Evolutionary conservation across 2,329 filamentous ascomycete species (phyloP).

Genomic region (Ceratocystis papillata): DNA sequence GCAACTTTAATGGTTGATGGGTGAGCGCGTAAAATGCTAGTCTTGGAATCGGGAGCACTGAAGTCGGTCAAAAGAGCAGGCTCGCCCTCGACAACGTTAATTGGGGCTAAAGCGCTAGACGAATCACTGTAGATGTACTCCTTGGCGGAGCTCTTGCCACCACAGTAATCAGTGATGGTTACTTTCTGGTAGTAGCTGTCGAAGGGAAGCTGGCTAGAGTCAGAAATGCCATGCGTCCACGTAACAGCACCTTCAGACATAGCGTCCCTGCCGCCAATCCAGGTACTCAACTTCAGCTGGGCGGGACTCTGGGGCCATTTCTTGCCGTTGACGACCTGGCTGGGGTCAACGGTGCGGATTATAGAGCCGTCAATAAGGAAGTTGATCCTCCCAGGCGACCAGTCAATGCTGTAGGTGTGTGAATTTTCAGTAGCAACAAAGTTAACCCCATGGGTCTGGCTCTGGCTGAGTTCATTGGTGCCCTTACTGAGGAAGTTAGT

Average conservation of each 20-base stretch:
- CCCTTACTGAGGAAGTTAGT: conserved; percentile 74
- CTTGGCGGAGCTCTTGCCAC: conserved; percentile 35
- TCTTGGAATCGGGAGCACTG: not conserved
- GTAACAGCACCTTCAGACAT: conserved; percentile 48
- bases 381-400: conserved; percentile 47
- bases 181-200: conserved; percentile 47
- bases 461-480: conserved; percentile 41
- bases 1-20: no score
- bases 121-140: conserved; percentile 44
- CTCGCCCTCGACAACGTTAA: conserved; percentile 39
- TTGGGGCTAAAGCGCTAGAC: conserved; percentile 41
- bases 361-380: conserved; percentile 48
- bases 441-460: conserved; percentile 39
- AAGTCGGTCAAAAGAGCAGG: not conserved
- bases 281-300: conserved; percentile 52
- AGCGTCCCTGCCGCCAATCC: conserved; percentile 40
- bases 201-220: conserved; percentile 45
- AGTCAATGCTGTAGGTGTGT: conserved; percentile 59
- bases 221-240: conserved; percentile 57
- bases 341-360: conserved; percentile 39
- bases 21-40: no score
- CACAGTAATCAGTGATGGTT: conserved; percentile 44
- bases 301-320: conserved; percentile 60
- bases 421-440: conserved; percentile 34
- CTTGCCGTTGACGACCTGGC: conserved; percentile 35